Percentiles rank a stretch among this genome's conserved stretches.
phyloP scores from a whole-genome alignment of 2,329 filamentous ascomycete species.

The Ascomycota sp. region DNA sequence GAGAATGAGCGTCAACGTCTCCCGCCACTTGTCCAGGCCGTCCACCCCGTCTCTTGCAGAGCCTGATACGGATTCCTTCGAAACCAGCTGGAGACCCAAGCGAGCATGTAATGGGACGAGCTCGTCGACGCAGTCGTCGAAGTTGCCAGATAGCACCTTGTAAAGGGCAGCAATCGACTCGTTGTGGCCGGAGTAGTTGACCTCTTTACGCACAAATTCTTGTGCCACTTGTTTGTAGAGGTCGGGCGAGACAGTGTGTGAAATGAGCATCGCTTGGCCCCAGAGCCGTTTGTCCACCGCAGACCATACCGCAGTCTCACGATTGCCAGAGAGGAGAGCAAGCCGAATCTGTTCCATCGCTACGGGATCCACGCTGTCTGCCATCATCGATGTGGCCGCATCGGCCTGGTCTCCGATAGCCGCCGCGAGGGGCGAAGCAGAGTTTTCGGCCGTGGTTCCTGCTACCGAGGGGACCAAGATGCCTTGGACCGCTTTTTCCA shows the following conservation, averaged over 20 bases:
- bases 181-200: slow-evolving; percentile 60
- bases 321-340: slow-evolving; percentile 57
- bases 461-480: slow-evolving; percentile 42
- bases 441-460: slow-evolving; percentile 8
- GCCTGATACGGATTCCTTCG: slow-evolving; percentile 41
- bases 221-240: slow-evolving; percentile 86
- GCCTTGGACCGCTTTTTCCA: slow-evolving; percentile 55
- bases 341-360: slow-evolving; percentile 54
- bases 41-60: slow-evolving; percentile 54
- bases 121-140: slow-evolving; percentile 87
- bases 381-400: slow-evolving; percentile 18
- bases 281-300: slow-evolving; percentile 85
- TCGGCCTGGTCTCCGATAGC: slow-evolving; percentile 8
- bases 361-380: slow-evolving; percentile 49
- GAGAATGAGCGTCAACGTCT: slow-evolving; percentile 68
- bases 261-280: slow-evolving; percentile 89
- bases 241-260: slow-evolving; percentile 55
- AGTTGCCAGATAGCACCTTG: slow-evolving; percentile 81
- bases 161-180: slow-evolving; percentile 83
- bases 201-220: slow-evolving; percentile 88
- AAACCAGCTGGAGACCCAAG: slow-evolving; percentile 79
- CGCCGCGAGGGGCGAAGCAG: slow-evolving; percentile 7
- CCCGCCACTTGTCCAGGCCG: slow-evolving; percentile 83
- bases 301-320: slow-evolving; percentile 81
- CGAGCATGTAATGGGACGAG: slow-evolving; percentile 83